Conservation (phyloP, 306 rosid genomes). For the Vicia sativa region DNA sequence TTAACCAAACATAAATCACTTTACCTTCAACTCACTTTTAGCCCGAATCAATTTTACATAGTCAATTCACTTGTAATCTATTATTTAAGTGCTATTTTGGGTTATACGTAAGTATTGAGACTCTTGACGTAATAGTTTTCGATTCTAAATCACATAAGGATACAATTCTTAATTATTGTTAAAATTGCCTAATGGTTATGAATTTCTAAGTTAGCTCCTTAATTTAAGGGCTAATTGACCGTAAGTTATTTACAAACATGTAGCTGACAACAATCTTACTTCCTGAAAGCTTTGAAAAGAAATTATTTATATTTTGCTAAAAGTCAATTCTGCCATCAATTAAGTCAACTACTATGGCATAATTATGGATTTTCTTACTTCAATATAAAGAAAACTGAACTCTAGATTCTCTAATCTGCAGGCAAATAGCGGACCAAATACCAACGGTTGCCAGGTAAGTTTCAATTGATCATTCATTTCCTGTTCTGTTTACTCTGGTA, state of each 20-base stretch:
- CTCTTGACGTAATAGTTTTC: constrained; percentile 14
- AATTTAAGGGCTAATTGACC: constrained; percentile 5
- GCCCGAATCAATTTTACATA: too few species aligned
- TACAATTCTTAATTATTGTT: not conserved
- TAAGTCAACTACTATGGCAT: constrained; percentile 7
- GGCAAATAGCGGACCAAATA: constrained; percentile 91
- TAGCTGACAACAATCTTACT: constrained; percentile 16
- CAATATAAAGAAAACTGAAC: constrained; percentile 21
- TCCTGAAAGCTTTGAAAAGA: constrained; percentile 13
- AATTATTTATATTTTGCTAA: constrained; percentile 28
- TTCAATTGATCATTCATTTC: constrained; percentile 18
- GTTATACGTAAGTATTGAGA: constrained; percentile 1
- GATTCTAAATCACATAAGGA: not conserved
- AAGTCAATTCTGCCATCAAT: constrained; percentile 11
- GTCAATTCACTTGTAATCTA: too few species aligned
- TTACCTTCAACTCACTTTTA: too few species aligned
- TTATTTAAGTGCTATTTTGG: constrained; percentile 1
- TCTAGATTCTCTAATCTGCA: constrained; percentile 46
- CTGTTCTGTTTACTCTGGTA: constrained; percentile 13
- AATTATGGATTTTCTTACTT: constrained; percentile 30
- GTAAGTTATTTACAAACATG: not conserved
- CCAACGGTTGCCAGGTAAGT: constrained; percentile 92
- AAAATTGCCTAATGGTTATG: not conserved
- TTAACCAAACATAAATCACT: too few species aligned
- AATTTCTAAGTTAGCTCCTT: constrained; percentile 30